Percentiles rank a stretch among this genome's conserved stretches.
These are phyloP conservation scores for Boehmeria nivea DNA, from an alignment of 306 rosid species.

Conservation along the genomic window DNA sequence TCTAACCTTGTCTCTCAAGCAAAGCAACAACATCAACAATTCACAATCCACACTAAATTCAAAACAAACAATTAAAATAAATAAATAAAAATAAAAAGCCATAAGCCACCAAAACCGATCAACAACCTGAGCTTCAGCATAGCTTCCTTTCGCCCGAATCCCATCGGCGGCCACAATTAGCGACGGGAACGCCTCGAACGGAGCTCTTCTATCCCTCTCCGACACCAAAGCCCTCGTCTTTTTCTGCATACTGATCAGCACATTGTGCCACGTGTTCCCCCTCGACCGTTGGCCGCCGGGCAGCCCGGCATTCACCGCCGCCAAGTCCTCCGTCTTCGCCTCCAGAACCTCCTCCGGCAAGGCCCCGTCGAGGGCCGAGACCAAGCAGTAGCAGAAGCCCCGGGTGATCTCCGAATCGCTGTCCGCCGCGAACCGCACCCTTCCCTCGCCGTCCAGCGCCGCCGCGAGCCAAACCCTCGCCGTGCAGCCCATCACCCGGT, in stretches of 20 bases:
- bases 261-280: constrained; percentile 92
- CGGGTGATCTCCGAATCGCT: constrained; percentile 85
- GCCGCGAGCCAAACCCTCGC: constrained; percentile 83
- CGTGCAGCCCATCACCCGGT: constrained; percentile 97
- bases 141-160: constrained; percentile 70
- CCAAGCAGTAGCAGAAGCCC: constrained; percentile 75
- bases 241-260: constrained; percentile 76
- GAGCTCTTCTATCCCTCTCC: constrained; percentile 49
- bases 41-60: too few relatives aligned
- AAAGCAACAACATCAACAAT: too few relatives aligned
- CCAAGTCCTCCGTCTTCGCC: constrained; percentile 61
- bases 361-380: constrained; percentile 67
- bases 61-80: neutral
- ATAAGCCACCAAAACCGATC: neutral
- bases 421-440: constrained; percentile 61
- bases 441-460: constrained; percentile 48
- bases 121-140: constrained; percentile 91
- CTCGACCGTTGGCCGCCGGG: constrained; percentile 57
- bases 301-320: constrained; percentile 56
- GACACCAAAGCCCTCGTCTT: constrained; percentile 66
- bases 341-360: constrained; percentile 58
- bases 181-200: constrained; percentile 73
- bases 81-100: too few relatives aligned
- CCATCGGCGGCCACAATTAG: constrained; percentile 59
- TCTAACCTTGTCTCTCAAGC: too few relatives aligned